phyloP scores from a whole-genome alignment of 148 eudicot genomes.

The Diospyros kaki region DNA sequence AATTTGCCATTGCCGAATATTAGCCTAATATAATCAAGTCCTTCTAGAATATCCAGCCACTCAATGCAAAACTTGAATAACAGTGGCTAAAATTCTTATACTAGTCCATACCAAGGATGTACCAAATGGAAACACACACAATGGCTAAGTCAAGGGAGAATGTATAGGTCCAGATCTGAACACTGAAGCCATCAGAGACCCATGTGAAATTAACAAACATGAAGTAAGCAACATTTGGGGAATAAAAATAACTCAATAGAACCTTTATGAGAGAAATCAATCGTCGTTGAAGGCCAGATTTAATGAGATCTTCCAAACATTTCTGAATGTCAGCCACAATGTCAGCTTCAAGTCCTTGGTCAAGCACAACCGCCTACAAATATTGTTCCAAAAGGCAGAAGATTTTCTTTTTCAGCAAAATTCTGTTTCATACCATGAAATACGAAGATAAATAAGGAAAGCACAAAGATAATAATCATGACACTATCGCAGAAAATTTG shows the following conservation, averaged over 20 bases:
- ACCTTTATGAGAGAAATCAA: slow-evolving; percentile 83
- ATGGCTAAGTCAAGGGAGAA: too few relatives aligned
- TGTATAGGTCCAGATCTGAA: too few relatives aligned
- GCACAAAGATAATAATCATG: not conserved
- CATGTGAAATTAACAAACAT: too few relatives aligned
- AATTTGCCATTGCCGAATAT: too few relatives aligned
- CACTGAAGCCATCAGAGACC: too few relatives aligned
- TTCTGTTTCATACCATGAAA: not conserved
- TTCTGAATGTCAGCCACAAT: slow-evolving; percentile 75
- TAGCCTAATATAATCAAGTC: too few relatives aligned
- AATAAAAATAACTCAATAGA: slow-evolving; percentile 9
- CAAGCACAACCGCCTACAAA: slow-evolving; percentile 90
- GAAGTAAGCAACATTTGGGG: not conserved
- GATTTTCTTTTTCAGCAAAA: not conserved
- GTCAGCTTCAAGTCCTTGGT: slow-evolving; percentile 82
- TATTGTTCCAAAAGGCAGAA: not conserved
- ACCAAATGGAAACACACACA: too few relatives aligned
- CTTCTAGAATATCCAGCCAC: too few relatives aligned
- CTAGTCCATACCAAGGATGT: too few relatives aligned
- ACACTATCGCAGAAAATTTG: not conserved
- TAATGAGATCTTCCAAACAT: slow-evolving; percentile 72
- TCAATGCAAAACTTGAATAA: too few relatives aligned
- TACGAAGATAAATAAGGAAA: not conserved
- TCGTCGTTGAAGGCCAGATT: slow-evolving; percentile 70
- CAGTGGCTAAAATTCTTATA: too few relatives aligned